Percentiles rank a stretch among this genome's conserved stretches.
Evolutionary conservation across 139 green algal species (phyloP).

Genomic region (Nannochloris sp.): DNA sequence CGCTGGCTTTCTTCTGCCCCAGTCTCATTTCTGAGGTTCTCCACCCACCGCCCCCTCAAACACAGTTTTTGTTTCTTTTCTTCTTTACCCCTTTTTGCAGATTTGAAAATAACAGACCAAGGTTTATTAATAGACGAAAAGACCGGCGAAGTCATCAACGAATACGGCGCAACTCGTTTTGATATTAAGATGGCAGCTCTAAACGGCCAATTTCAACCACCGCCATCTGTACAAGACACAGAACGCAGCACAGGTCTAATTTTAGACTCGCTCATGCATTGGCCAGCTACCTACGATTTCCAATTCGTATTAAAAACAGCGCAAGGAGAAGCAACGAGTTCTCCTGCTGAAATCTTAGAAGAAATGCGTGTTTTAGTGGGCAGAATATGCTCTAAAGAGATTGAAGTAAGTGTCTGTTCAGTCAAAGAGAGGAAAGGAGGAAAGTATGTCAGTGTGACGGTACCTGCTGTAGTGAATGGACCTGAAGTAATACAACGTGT

Average conservation of each 20-base stretch:
- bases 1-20: neutral
- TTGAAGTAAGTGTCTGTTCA: neutral
- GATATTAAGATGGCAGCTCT: conserved; percentile 38
- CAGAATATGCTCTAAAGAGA: conserved; percentile 2
- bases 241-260: conserved; percentile 39
- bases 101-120: neutral
- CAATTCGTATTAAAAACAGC: conserved; percentile 19
- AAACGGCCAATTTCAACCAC: conserved; percentile 50
- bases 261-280: conserved; percentile 41
- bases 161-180: conserved; percentile 59
- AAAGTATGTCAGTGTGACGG: conserved; percentile 41
- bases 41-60: neutral
- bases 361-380: neutral
- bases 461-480: conserved; percentile 13
- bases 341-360: neutral
- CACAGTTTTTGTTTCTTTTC: neutral
- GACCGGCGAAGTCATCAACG: conserved; percentile 49
- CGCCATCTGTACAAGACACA: conserved; percentile 25
- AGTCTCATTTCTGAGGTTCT: too few relatives aligned
- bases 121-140: neutral
- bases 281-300: conserved; percentile 47
- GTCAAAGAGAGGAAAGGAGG: conserved; percentile 37
- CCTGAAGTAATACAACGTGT: conserved; percentile 12
- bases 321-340: neutral
- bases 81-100: neutral